Evolutionary conservation across 805 yeast species (phyloP).

Genomic region (Sungouiella blattae): DNA sequence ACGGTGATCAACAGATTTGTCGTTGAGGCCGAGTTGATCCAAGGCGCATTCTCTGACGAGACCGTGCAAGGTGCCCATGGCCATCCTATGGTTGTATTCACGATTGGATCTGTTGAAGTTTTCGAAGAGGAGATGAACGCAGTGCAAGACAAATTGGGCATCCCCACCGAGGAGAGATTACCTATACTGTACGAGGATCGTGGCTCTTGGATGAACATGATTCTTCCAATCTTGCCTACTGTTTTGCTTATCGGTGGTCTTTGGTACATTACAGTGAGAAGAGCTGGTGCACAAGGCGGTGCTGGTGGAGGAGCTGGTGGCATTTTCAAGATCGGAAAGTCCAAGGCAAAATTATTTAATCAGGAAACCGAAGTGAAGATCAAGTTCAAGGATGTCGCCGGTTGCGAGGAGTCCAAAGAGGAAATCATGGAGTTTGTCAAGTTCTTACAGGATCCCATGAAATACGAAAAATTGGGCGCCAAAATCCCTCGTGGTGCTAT

Average conservation of each 20-base stretch:
- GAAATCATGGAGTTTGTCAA: slow-evolving; percentile 98
- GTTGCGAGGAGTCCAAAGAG: slow-evolving; percentile 93
- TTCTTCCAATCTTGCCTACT: slow-evolving; percentile 78
- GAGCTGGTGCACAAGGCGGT: slow-evolving; percentile 48
- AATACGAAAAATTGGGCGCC: slow-evolving; percentile 92
- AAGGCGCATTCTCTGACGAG: slow-evolving; percentile 40
- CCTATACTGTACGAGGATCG: slow-evolving; percentile 75
- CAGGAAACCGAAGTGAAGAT: slow-evolving; percentile 88
- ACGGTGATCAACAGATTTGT: slow-evolving; percentile 68
- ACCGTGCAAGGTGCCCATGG: slow-evolving; percentile 37
- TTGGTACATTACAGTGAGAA: slow-evolving; percentile 56
- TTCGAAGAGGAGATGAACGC: slow-evolving; percentile 80
- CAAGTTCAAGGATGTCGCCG: slow-evolving; percentile 93
- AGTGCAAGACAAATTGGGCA: slow-evolving; percentile 65
- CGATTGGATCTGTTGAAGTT: slow-evolving; percentile 82
- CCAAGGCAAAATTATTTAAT: slow-evolving; percentile 87
- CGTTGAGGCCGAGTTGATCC: slow-evolving; percentile 66
- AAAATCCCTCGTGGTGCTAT: slow-evolving; percentile 98
- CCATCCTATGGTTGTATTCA: slow-evolving; percentile 57
- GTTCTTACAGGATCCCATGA: slow-evolving; percentile 83
- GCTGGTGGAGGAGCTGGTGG: slow-evolving; percentile 74
- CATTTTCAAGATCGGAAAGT: slow-evolving; percentile 78
- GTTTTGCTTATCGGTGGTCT: slow-evolving; percentile 76
- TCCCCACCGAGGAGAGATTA: slow-evolving; percentile 66
- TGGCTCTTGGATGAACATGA: slow-evolving; percentile 57